Conservation (phyloP, 352 stramenopile species). For the Phytophthora pluvialis region DNA sequence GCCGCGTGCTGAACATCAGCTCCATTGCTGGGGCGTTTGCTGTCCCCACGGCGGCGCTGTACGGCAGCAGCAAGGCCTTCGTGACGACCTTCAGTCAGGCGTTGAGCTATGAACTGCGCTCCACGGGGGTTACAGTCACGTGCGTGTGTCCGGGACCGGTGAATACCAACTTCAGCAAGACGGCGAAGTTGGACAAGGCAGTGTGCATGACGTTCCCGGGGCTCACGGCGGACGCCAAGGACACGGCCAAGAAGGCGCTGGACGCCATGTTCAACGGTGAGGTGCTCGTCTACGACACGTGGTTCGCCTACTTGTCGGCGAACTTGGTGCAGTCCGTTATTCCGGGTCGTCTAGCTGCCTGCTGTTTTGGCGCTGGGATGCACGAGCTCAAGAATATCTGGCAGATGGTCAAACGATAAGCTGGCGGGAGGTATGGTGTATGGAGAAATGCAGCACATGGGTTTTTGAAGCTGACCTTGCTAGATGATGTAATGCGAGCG, state of each 20-base stretch:
- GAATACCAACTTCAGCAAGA: slow-evolving; percentile 74
- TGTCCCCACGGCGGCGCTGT: slow-evolving; percentile 74
- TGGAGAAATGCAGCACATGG: too few species aligned
- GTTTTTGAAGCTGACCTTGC: too few species aligned
- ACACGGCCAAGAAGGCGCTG: slow-evolving; percentile 54
- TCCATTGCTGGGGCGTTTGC: slow-evolving; percentile 57
- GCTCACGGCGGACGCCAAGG: slow-evolving; percentile 52
- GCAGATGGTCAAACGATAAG: slow-evolving; percentile 48
- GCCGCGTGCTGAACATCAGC: slow-evolving; percentile 85
- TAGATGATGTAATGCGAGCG: too few species aligned
- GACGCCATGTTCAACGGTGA: slow-evolving; percentile 70
- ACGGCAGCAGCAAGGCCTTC: slow-evolving; percentile 81
- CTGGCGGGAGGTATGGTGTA: too few species aligned
- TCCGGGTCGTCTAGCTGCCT: slow-evolving; percentile 36
- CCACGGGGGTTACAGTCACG: slow-evolving; percentile 81
- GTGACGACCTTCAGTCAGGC: slow-evolving; percentile 78
- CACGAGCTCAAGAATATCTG: slow-evolving; percentile 46
- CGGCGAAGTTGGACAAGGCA: slow-evolving; percentile 39
- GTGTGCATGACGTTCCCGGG: slow-evolving; percentile 50
- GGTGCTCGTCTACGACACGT: slow-evolving; percentile 60
- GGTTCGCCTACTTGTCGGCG: slow-evolving; percentile 45
- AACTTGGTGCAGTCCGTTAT: slow-evolving; percentile 37
- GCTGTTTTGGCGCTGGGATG: slow-evolving; percentile 37
- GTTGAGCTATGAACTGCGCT: slow-evolving; percentile 82
- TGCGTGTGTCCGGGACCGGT: slow-evolving; percentile 74